Percentiles rank a stretch among this genome's conserved stretches.
Conservation (phyloP, 441 rosid species). For the California macrophylla region DNA sequence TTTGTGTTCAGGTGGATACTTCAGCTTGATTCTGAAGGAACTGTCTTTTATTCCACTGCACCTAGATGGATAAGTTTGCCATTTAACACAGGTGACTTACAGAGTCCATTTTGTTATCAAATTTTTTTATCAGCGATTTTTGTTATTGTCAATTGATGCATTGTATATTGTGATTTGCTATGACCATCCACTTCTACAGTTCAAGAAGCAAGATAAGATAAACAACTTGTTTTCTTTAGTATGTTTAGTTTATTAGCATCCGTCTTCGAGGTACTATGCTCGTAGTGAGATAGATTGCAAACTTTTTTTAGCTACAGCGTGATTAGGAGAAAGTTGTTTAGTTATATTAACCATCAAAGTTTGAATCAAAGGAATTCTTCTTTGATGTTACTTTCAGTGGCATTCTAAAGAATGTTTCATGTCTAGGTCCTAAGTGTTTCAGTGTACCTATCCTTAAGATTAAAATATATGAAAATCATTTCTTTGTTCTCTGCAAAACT, state of each 20-base stretch:
- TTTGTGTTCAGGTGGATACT: conserved; percentile 68
- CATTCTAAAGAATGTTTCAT: conserved; percentile 4
- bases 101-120: conserved; percentile 1
- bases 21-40: conserved; percentile 85
- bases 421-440: conserved; percentile 4
- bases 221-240: not conserved
- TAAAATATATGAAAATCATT: not conserved
- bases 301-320: not conserved
- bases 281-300: not conserved
- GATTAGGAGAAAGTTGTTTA: not conserved
- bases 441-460: not conserved
- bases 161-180: not conserved
- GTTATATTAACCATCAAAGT: not conserved
- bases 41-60: conserved; percentile 75
- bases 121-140: too few relatives aligned
- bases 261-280: not conserved
- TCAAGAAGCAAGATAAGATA: not conserved
- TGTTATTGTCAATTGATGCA: not conserved
- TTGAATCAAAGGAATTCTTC: not conserved
- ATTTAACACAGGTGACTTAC: conserved; percentile 30
- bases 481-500: not conserved
- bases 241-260: conserved; percentile 3
- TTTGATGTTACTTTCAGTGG: conserved; percentile 6
- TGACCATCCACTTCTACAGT: not conserved
- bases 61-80: conserved; percentile 66